phyloP scores from a whole-genome alignment of 352 stramenopile genomes.

The Phytophthora capsici region DNA sequence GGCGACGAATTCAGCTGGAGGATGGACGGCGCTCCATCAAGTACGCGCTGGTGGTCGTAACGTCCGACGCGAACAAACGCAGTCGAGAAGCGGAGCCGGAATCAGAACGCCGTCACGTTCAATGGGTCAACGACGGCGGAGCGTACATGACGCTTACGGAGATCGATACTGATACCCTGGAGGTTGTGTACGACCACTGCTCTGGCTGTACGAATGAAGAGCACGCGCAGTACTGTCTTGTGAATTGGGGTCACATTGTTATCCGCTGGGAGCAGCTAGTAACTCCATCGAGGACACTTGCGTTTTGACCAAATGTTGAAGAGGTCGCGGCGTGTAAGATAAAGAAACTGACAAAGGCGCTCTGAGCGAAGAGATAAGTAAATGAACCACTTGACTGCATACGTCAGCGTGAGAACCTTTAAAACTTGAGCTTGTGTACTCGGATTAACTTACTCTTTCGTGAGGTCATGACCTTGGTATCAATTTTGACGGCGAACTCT shows the following conservation, averaged over 20 bases:
- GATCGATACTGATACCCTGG: slow-evolving; percentile 37
- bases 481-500: too few species aligned
- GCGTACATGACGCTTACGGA: slow-evolving; percentile 44
- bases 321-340: slow-evolving; percentile 11
- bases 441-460: too few species aligned
- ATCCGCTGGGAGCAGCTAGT: slow-evolving; percentile 69
- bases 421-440: too few species aligned
- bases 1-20: slow-evolving; percentile 12
- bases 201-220: slow-evolving; percentile 48
- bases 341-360: slow-evolving; percentile 6
- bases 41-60: slow-evolving; percentile 41
- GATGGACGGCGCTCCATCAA: slow-evolving; percentile 29
- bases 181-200: slow-evolving; percentile 52
- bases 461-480: too few species aligned
- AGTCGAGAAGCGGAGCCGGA: slow-evolving; percentile 40
- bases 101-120: slow-evolving; percentile 12
- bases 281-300: slow-evolving; percentile 50
- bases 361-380: background rate
- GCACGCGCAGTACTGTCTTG: slow-evolving; percentile 55
- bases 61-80: slow-evolving; percentile 39
- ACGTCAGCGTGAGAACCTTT: too few species aligned
- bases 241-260: slow-evolving; percentile 61
- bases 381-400: background rate
- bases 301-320: slow-evolving; percentile 11
- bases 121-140: slow-evolving; percentile 47